Percentiles rank a stretch among this genome's conserved stretches.
Conservation (phyloP, 2,329 filamentous ascomycete genomes). For the Calonectria hongkongensis region DNA sequence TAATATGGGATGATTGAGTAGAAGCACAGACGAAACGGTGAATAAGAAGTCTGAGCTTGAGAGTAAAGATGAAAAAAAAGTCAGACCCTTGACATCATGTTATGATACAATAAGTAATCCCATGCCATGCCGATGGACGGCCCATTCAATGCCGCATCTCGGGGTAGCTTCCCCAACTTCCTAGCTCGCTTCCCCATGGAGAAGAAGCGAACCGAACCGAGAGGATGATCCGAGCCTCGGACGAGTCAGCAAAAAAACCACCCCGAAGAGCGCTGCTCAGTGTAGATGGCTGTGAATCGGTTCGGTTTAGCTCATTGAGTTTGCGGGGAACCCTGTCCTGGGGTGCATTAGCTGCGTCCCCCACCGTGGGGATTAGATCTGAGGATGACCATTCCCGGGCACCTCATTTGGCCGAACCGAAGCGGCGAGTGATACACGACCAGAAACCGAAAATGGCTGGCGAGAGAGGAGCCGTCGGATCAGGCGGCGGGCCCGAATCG, state of each 20-base stretch:
- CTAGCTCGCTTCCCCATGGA: conserved; percentile 19
- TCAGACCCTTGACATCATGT: conserved; percentile 16
- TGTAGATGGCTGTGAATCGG: conserved; percentile 9
- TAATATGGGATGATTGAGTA: background rate
- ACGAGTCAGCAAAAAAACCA: background rate
- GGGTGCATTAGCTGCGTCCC: conserved; percentile 18
- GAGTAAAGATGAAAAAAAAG: conserved; percentile 1
- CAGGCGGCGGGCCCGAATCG: conserved; percentile 25
- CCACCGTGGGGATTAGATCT: conserved; percentile 21
- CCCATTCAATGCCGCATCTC: conserved; percentile 17
- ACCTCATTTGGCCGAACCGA: conserved; percentile 29
- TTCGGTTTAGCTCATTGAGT: conserved; percentile 11
- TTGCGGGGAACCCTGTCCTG: conserved; percentile 35
- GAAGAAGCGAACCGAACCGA: conserved; percentile 26
- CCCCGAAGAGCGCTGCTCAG: background rate
- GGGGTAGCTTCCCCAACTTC: conserved; percentile 34
- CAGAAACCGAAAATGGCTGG: background rate
- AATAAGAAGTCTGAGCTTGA: background rate
- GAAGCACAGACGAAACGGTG: background rate
- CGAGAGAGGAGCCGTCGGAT: conserved; percentile 23
- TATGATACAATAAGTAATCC: conserved; percentile 31
- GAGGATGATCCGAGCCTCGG: conserved; percentile 21
- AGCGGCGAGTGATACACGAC: background rate
- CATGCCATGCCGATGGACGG: conserved; percentile 5
- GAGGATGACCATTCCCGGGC: conserved; percentile 21